Evolutionary conservation across 2,329 filamentous ascomycete genomes (phyloP), one percentile per base, ranked within the genome.

Genomic region (Botrytis galanthina): DNA sequence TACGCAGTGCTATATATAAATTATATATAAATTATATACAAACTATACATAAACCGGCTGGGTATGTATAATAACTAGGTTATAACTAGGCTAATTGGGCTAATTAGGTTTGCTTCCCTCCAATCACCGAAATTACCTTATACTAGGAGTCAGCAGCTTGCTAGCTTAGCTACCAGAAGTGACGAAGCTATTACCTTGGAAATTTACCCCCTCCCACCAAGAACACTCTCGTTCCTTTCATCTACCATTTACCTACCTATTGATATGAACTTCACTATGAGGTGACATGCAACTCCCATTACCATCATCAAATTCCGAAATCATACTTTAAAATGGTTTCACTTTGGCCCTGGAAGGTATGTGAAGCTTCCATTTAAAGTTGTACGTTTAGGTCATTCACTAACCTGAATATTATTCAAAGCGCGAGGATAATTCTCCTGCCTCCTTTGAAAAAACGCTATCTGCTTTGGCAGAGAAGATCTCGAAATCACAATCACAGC

Each of bases 371-470:
- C 69, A 66, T 32, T 61, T 37, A 54, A 39, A 22, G 63, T 66
- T 64, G 35, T 70, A 73, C 35, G 75, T 71, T 57, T 35, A 57
- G n/a, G 51, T 4, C 26, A 1, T 54, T 37, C 67, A 63, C 73
- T 72, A 62, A 73, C 63, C n/a, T 26, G 75, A 46, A 37, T 42
- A 20, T 60, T 42, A 22, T 22, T 35, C 60, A 73, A 62, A 97
- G 94, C 89, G 89, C 83, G 88, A 93, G 80, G 88, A 92, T 81
- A 92, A 89, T 81, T 97, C 95, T 77, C 92, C 96, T 39, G 95
- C 94, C 70, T 93, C 92, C 6, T 99, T 98, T 81, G 96, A 99
- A 84, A 98, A 95, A 86, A 90, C 92, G 3, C 90, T 99, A 44
- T 93, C 94, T 16, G 87, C 89, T 37, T 89, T 99, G 63, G 93